A percentile compares a stretch with the other conserved stretches of the same genome.
Evolutionary conservation across 345 rosid genomes (phyloP).

Genomic region (Clausena lansium): DNA sequence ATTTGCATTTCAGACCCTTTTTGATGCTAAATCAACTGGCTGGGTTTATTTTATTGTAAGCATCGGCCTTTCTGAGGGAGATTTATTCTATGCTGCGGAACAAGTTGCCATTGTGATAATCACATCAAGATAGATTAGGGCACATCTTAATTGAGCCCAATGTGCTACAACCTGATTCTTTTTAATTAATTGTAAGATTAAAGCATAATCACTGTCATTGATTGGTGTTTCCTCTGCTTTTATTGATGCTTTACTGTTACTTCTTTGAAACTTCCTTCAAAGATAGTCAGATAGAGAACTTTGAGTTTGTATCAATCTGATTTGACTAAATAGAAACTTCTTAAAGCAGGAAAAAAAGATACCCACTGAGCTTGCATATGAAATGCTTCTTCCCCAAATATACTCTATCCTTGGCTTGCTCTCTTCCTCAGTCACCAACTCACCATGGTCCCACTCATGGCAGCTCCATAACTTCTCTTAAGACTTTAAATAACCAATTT

Average conservation of each 20-base stretch:
- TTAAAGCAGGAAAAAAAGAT: too few relatives aligned
- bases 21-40: not conserved
- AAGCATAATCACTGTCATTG: not conserved
- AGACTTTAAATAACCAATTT: not conserved
- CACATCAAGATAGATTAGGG: not conserved
- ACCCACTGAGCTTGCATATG: not conserved
- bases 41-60: not conserved
- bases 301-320: not conserved
- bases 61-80: not conserved
- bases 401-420: not conserved
- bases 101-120: conserved; percentile 6
- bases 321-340: not conserved
- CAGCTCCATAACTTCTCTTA: not conserved
- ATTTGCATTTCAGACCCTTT: not conserved
- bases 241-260: not conserved
- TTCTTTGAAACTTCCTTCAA: not conserved
- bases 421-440: not conserved
- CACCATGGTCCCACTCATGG: not conserved
- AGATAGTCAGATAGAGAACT: not conserved
- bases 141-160: not conserved
- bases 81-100: not conserved
- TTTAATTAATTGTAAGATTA: not conserved
- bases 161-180: conserved; percentile 7
- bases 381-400: not conserved
- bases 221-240: not conserved